phyloP scores from a whole-genome alignment of 2,329 filamentous ascomycete genomes.

The Paracamarosporium sp. region DNA sequence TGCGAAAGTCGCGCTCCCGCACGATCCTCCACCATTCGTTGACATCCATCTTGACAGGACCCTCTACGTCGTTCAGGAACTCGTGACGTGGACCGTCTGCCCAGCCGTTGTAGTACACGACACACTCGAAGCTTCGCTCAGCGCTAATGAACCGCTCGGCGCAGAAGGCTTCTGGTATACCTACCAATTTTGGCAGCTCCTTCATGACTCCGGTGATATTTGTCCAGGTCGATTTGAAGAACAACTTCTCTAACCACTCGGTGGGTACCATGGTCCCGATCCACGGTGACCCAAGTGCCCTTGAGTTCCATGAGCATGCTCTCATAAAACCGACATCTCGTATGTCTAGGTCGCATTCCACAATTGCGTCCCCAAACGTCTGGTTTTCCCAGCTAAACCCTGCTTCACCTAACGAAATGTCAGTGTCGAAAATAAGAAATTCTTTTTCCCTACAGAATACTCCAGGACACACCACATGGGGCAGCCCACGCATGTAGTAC shows the following conservation, averaged over 20 bases:
- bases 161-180: neutral
- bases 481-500: neutral
- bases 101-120: neutral
- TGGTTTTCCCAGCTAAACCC: neutral
- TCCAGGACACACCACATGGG: neutral
- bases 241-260: neutral
- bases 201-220: neutral
- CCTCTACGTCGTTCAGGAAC: neutral
- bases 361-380: neutral
- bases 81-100: neutral
- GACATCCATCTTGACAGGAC: neutral
- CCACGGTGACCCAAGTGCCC: neutral
- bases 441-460: neutral
- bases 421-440: neutral
- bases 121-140: neutral
- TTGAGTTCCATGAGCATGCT: neutral
- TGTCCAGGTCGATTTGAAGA: neutral
- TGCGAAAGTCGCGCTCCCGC: neutral
- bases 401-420: neutral
- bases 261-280: neutral
- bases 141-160: neutral
- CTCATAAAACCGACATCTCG: neutral
- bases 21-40: neutral
- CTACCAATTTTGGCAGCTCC: neutral
- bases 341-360: neutral